Base-by-base conservation (phyloP, 768 basidiomycete genomes). In the Collybiopsis luxurians region DNA sequence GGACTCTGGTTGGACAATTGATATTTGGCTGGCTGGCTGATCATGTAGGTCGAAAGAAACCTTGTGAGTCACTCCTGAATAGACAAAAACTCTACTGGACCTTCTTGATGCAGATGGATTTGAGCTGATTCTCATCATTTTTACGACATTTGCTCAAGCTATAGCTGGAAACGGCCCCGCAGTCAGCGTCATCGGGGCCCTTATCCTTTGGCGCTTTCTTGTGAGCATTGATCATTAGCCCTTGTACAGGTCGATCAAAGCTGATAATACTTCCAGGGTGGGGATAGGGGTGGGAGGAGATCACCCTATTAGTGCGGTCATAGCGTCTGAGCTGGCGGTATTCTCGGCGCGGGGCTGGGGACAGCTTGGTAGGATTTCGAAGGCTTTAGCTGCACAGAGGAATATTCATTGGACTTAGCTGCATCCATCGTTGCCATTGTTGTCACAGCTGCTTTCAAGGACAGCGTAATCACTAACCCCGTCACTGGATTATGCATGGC, bases 341-440 rank as follows among this genome's bases (percentile, higher is more conserved):
- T 95, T 95, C 60, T 85, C 93, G 0, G 72, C 79, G 48, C 93
- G 95, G 61, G 93, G 93, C 23, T 95, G 89, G 87, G 93, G 93
- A 48, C 86, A 93, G 70, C 82, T 93, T 61, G 62, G 88, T 87
- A 59, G 60, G 80, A n/a, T n/a, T n/a, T n/a, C n/a, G n/a, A n/a
- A n/a, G n/a, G n/a, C n/a, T n/a, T n/a, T n/a, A n/a, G n/a, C n/a
- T n/a, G n/a, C n/a, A n/a, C n/a, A n/a, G n/a, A n/a, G n/a, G n/a
- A n/a, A n/a, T n/a, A n/a, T n/a, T n/a, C n/a, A n/a, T n/a, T n/a
- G n/a, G n/a, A n/a, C n/a, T n/a, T 56, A 86, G 85, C 78, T 52
- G 86, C 90, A 46, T 80, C 85, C 31, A 68, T 94, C 46, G 78
- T 94, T 39, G 82, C 82, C 11, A 65, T 86, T 63, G 76, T 90